Conservation (phyloP, 257 asterid genomes). For the Primulina eburnea region DNA sequence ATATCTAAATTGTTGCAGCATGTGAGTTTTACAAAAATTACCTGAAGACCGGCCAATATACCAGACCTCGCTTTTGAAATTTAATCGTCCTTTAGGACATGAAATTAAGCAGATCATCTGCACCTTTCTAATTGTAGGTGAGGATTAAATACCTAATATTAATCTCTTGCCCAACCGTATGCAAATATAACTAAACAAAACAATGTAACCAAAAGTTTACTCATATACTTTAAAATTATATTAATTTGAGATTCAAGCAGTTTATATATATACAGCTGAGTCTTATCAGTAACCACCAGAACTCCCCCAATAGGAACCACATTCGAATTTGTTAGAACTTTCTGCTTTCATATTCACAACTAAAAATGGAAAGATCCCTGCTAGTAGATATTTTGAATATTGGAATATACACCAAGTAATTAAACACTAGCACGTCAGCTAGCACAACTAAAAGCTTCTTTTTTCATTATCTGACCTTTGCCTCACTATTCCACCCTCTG, state of each 20-base stretch:
- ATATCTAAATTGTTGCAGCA: no score
- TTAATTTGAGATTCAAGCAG: not conserved
- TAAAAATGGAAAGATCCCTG: not conserved
- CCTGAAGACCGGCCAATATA: no score
- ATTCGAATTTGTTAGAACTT: not conserved
- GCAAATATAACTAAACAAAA: not conserved
- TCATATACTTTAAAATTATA: not conserved
- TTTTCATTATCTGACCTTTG: not conserved
- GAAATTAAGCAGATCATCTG: constrained; percentile 3
- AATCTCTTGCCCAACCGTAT: not conserved
- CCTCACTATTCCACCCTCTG: not conserved
- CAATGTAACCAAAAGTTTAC: not conserved
- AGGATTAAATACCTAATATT: not conserved
- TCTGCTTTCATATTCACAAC: not conserved
- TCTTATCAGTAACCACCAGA: not conserved
- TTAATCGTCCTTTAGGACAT: constrained; percentile 1
- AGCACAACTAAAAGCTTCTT: not conserved
- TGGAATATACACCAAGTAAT: not conserved
- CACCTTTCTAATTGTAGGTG: constrained; percentile 3
- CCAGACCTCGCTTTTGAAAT: no score
- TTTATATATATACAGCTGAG: not conserved
- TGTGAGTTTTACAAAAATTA: no score
- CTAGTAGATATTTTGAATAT: not conserved
- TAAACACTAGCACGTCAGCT: not conserved
- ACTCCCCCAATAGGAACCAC: not conserved